phyloP scores from a whole-genome alignment of 352 stramenopile genomes.

The Phytophthora citrophthora region DNA sequence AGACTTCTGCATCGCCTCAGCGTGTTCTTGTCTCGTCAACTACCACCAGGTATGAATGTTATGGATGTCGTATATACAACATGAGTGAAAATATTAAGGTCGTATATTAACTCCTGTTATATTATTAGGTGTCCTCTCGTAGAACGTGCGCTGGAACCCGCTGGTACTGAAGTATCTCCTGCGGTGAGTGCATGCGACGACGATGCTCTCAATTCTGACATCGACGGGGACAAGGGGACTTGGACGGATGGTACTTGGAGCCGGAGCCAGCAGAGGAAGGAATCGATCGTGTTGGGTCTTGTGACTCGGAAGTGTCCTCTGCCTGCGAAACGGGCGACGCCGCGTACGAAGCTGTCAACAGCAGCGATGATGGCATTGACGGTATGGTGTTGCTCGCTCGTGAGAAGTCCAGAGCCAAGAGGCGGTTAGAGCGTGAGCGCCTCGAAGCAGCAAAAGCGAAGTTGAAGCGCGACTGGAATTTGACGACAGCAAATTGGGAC shows the following conservation, averaged over 20 bases:
- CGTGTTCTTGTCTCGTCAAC: not conserved
- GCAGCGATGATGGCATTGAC: not conserved
- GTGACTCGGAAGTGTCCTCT: not conserved
- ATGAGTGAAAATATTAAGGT: too few relatives aligned
- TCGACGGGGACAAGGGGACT: too few relatives aligned
- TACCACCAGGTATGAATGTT: too few relatives aligned
- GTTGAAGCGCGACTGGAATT: not conserved
- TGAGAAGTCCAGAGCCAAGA: not conserved
- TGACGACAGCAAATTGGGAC: not conserved
- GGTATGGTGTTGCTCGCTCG: not conserved
- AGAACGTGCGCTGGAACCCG: not conserved
- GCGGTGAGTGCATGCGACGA: too few relatives aligned
- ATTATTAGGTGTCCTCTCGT: not conserved
- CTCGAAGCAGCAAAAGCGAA: not conserved
- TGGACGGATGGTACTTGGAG: not conserved
- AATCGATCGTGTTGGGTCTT: not conserved
- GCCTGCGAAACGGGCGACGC: not conserved
- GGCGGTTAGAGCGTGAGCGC: not conserved
- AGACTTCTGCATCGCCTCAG: not conserved
- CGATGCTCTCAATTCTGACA: not conserved
- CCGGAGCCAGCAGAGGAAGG: not conserved
- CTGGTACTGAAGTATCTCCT: too few relatives aligned
- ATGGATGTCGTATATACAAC: too few relatives aligned
- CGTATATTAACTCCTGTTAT: not conserved
- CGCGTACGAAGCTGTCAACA: not conserved